phyloP scores from a whole-genome alignment of 1,284 basidiomycete species.

The Ustilago hordei region DNA sequence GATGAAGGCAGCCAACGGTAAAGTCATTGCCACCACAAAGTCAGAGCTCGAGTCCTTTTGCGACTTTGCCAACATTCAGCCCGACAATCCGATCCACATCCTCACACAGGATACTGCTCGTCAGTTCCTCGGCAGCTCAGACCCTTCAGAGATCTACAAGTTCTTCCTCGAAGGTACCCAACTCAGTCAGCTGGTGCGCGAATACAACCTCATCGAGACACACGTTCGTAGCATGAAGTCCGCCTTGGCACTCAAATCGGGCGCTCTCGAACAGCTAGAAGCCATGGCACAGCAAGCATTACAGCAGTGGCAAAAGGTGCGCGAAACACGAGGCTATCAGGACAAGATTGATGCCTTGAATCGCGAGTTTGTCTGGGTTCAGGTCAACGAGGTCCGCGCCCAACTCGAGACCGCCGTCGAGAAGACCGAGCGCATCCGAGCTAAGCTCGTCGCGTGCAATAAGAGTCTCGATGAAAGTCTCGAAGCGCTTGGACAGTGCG shows the following conservation, averaged over 20 bases:
- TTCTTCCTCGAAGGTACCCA: slow-evolving; percentile 96
- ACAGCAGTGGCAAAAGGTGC: slow-evolving; percentile 78
- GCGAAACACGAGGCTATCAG: slow-evolving; percentile 79
- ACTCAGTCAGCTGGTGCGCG: slow-evolving; percentile 85
- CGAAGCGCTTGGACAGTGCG: slow-evolving; percentile 33
- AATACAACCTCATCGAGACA: slow-evolving; percentile 80
- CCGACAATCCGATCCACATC: slow-evolving; percentile 96
- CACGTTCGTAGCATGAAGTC: slow-evolving; percentile 59
- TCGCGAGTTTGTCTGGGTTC: slow-evolving; percentile 88
- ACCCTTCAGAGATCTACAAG: slow-evolving; percentile 84
- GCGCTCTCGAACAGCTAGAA: slow-evolving; percentile 80
- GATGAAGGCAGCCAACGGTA: slow-evolving; percentile 79
- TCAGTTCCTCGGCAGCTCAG: slow-evolving; percentile 87
- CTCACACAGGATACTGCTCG: slow-evolving; percentile 74
- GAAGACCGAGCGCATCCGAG: slow-evolving; percentile 41
- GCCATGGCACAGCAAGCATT: slow-evolving; percentile 76
- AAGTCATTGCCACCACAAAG: slow-evolving; percentile 80
- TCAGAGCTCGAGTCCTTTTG: slow-evolving; percentile 88
- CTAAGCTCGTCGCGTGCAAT: slow-evolving; percentile 42
- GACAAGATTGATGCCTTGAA: slow-evolving; percentile 79
- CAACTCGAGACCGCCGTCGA: slow-evolving; percentile 46
- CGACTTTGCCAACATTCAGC: slow-evolving; percentile 94
- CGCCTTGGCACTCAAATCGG: slow-evolving; percentile 71
- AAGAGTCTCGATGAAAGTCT: slow-evolving; percentile 33
- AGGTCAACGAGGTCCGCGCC: slow-evolving; percentile 79